Evolutionary conservation across 2,329 filamentous ascomycete genomes (phyloP), one percentile per base, ranked within the genome.

Genomic region (Claviceps citrina): DNA sequence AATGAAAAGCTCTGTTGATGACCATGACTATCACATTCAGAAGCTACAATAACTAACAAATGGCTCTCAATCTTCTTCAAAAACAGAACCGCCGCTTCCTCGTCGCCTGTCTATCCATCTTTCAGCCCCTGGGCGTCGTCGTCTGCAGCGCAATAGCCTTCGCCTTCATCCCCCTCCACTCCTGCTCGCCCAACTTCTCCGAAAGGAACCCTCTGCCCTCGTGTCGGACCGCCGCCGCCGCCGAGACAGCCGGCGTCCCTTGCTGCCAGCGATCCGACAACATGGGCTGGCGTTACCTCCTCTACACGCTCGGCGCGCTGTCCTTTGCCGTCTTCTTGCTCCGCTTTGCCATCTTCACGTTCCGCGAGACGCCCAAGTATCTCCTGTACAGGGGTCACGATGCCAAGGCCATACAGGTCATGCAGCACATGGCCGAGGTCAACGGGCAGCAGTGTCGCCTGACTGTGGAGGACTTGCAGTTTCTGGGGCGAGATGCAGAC

Each of bases 81-180:
- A n/a, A n/a, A n/a, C n/a, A 57, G 52, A 55, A 67, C 46, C 62
- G 62, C 28, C 64, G 69, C 4, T 73, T 70, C 44, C 54, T 74
- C 2, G 55, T 74, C 7, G 64, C 69, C 0, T 55, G 69, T 2
- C 55, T 75, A 0, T 73, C 68, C 2, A 57, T 73, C 20, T 74
- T 72, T 43, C 70, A 73, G 43, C 70, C 70, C 1, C 61, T 73
- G 8, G 69, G 70, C 10, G 68, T 73, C 3, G 64, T 72, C 3
- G 48, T 71, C 22, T 66, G 63, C 45, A 65, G 60, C 32, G 63
- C 61, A 9, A 62, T 74, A 31, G 68, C 69, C 0, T 73, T 71
- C 28, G 67, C 63, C 4, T 70, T 69, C 47, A 69, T 72, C 35
- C 68, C 69, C 0, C 59, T 58, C 3, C 65, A 66, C 47, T 65